Evolutionary conservation across 306 rosid species (phyloP), one percentile per base, ranked within the genome.

Genomic region (Rosa persica): DNA sequence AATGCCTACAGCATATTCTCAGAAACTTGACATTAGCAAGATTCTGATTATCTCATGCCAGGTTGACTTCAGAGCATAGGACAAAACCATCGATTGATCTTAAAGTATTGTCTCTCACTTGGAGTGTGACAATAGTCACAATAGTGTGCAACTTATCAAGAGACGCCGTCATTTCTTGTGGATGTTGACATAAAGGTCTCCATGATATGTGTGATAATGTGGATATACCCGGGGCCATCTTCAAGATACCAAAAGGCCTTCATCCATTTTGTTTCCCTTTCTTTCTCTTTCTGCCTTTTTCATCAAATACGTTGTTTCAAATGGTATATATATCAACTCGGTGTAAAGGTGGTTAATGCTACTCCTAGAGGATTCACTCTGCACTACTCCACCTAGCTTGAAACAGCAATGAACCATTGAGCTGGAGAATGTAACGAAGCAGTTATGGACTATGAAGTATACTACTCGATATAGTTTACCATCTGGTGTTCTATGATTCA

Each of bases 21-120:
- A 36, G 20, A 1, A 72, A 9, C 36, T 34, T n/a, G 9, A 52
- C 48, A 51, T 20, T 36, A 51, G 67, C 67, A 12, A 73, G 67
- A 73, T 48, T 49, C 64, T 34, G 46, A 4, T 25, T 30, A 7
- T 38, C 5, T 36, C 16, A 5, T 17, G 48, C 66, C 46, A 52
- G n/a, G 2, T 73, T 73, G 39, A 73, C 67, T 52, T n/a, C 13
- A 61, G 51, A 38, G 51, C 13, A 67, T 13, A 54, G 36, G 77
- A 73, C 67, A 15, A 73, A 54, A 55, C 9, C 22, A 5, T 38
- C 2, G 25, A 16, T 17, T 66, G 47, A 6, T 38, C 9, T 5
- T 9, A 27, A 17, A 9, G 11, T 10, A 30, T 2, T 48, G 4
- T 49, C 27, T 48, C 23, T 48, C 75, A 71, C 39, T 43, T 43